Base-by-base conservation (phyloP, 2,329 filamentous ascomycete species). In the Sporothrix schenckii region DNA sequence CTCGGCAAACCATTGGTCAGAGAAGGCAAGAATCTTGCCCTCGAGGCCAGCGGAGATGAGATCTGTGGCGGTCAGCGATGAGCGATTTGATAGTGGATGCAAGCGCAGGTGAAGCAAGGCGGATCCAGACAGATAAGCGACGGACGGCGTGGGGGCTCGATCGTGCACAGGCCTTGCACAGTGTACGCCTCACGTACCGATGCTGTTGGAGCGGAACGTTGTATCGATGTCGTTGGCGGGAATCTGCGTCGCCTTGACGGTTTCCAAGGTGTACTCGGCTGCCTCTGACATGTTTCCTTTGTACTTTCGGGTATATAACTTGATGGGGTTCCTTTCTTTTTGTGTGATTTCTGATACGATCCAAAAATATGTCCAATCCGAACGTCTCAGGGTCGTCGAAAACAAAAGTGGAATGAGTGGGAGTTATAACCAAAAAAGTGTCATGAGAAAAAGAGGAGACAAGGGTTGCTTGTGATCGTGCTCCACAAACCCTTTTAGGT, bases 1-100 rank as follows among this genome's bases (percentile, higher is more conserved):
- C 74, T 89, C 86, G 56, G 88, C 89, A 76, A 91, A 91, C 87
- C 87, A 91, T 80, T 91, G 82, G 77, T 91, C 87, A 65, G 88
- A 91, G 78, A 85, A 89, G 70, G 83, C 89, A 21, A 91, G 83
- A 70, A 91, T 82, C 77, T 86, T 88, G 71, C 88, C 88, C 72
- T 88, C 89, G 58, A 91, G 79, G 7, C 86, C 81, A 7, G 84
- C 84, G 54, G 88, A 90, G 69, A 89, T 80, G 66, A 91, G 81
- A 76, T 90, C 88, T 90, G 41, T 47, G 60, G 30, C 16, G 39
- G 66, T 68, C 39, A 58, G 66, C 52, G 30, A 52, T 27, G 53
- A 68, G 50, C 52, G 34, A 47, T 66, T 66, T 66, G 53, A 27
- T 52, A 13, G 5, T 9, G 6, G 34, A 41, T 11, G 56, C 30